Conservation (phyloP, 352 stramenopile genomes). For the Phytophthora sansomeana region DNA sequence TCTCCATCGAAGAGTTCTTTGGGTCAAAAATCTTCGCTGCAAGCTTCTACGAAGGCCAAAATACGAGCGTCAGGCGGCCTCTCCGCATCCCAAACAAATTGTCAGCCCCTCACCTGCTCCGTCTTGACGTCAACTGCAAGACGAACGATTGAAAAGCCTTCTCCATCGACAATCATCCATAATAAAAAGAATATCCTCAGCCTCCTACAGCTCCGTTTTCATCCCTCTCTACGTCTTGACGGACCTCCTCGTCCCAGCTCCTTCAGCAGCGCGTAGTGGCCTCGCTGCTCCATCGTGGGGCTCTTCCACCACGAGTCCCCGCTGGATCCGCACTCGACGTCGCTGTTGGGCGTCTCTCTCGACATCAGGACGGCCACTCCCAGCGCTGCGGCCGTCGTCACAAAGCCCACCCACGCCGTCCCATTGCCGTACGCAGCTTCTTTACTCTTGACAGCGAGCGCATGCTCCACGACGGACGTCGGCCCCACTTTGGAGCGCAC, state of each 20-base stretch:
- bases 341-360: slow-evolving; percentile 15
- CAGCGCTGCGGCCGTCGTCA: slow-evolving; percentile 28
- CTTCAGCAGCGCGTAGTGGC: slow-evolving; percentile 64
- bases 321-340: slow-evolving; percentile 35
- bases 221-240: background rate
- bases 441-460: slow-evolving; percentile 2
- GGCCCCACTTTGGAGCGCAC: slow-evolving; percentile 24
- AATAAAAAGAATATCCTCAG: slow-evolving; percentile 13
- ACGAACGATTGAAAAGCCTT: slow-evolving; percentile 75
- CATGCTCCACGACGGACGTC: background rate
- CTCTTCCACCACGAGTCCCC: slow-evolving; percentile 14
- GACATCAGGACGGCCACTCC: slow-evolving; percentile 21
- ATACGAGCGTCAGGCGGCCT: background rate
- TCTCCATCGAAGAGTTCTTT: slow-evolving; percentile 58
- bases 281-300: slow-evolving; percentile 32
- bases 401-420: slow-evolving; percentile 31
- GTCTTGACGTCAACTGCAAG: slow-evolving; percentile 67
- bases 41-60: slow-evolving; percentile 36
- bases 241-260: slow-evolving; percentile 72
- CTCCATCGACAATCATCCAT: slow-evolving; percentile 8
- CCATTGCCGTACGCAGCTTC: slow-evolving; percentile 27
- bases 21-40: slow-evolving; percentile 84
- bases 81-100: background rate
- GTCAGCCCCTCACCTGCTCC: slow-evolving; percentile 36
- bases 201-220: background rate